phyloP scores from a whole-genome alignment of 2,329 filamentous ascomycete genomes.

The Aspergillus fumigatiaffinis region DNA sequence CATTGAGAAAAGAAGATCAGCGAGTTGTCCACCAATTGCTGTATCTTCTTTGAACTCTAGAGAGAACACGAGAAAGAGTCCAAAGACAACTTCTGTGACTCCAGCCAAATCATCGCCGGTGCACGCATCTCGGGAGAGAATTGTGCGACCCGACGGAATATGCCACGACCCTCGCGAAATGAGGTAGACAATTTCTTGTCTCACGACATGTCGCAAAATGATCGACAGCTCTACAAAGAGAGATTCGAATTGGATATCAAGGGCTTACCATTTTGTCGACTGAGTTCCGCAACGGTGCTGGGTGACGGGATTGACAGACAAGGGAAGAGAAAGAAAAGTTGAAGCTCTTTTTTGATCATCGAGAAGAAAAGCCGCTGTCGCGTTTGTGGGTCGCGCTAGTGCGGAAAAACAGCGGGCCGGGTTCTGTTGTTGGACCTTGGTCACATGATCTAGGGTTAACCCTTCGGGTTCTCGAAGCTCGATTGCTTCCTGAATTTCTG shows the following conservation, averaged over 20 bases:
- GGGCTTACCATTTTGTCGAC: conserved; percentile 62
- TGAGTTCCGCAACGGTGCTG: conserved; percentile 48
- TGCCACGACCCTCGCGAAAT: conserved; percentile 30
- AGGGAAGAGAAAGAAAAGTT: conserved; percentile 24
- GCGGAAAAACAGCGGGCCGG: conserved; percentile 15
- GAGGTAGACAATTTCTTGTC: conserved; percentile 21
- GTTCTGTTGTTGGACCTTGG: neutral
- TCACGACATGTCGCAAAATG: conserved; percentile 40
- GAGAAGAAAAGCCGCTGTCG: conserved; percentile 20
- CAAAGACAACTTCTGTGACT: conserved; percentile 51
- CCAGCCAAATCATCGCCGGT: conserved; percentile 51
- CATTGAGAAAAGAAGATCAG: conserved; percentile 99
- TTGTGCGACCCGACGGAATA: conserved; percentile 36
- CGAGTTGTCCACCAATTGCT: conserved; percentile 68
- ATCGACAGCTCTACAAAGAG: conserved; percentile 33
- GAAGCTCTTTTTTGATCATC: conserved; percentile 10
- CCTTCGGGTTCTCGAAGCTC: neutral
- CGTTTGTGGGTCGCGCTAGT: conserved; percentile 35
- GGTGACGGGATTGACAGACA: conserved; percentile 43
- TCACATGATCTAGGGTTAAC: conserved; percentile 19
- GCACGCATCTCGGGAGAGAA: conserved; percentile 29
- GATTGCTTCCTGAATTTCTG: neutral
- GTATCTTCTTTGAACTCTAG: conserved; percentile 89
- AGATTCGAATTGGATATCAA: conserved; percentile 41
- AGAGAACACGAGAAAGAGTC: conserved; percentile 57